These are phyloP conservation scores for Botrytis aclada DNA, from an alignment of 2,329 filamentous ascomycete species.

Conservation along the genomic window DNA sequence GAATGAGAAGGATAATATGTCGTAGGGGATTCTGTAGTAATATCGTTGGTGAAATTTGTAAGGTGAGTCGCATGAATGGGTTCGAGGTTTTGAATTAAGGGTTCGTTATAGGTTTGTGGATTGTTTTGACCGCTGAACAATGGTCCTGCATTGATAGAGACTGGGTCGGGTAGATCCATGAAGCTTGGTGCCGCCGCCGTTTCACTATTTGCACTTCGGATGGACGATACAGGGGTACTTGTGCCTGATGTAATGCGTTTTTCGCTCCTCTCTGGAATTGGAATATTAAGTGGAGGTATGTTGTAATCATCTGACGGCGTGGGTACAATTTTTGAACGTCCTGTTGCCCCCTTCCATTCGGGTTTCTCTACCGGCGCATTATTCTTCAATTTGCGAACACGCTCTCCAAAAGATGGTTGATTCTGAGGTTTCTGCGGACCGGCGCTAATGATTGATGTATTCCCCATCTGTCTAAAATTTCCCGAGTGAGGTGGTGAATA, in stretches of 20 bases:
- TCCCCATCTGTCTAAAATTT: constrained; percentile 25
- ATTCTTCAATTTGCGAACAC: constrained; percentile 44
- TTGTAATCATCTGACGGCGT: constrained; percentile 60
- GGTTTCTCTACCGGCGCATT: constrained; percentile 42
- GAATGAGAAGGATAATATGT: constrained; percentile 13
- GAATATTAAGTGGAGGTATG: constrained; percentile 54
- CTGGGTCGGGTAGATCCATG: constrained; percentile 23
- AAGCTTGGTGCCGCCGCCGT: constrained; percentile 30
- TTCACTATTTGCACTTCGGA: constrained; percentile 31
- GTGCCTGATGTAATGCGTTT: constrained; percentile 37
- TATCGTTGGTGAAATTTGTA: background rate
- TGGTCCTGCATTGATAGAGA: constrained; percentile 24
- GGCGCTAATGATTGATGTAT: constrained; percentile 33
- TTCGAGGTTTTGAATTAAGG: constrained; percentile 5
- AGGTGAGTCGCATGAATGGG: background rate
- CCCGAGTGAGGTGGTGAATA: constrained; percentile 38
- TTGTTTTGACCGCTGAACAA: constrained; percentile 23
- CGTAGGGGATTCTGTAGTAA: background rate
- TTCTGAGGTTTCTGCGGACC: constrained; percentile 32
- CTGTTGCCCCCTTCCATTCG: constrained; percentile 71
- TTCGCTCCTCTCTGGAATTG: constrained; percentile 46
- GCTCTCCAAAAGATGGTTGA: constrained; percentile 44
- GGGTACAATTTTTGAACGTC: constrained; percentile 60
- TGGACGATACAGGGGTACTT: constrained; percentile 29
- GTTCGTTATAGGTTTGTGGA: constrained; percentile 19